Base-by-base conservation (phyloP, 2,329 filamentous ascomycete species). In the Ophiocordyceps camponoti-floridani region DNA sequence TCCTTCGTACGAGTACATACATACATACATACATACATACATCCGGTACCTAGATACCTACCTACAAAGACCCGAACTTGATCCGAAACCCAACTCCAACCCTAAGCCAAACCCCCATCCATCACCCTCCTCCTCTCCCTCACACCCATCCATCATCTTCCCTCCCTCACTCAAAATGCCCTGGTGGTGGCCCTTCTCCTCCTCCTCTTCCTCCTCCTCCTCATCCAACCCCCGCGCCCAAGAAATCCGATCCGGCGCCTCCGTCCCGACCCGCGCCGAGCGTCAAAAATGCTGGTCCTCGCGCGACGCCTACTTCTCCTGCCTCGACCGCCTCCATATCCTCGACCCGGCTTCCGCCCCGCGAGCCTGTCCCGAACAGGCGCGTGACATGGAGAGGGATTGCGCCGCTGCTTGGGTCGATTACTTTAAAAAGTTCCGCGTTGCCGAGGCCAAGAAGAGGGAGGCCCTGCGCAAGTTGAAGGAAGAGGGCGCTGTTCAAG, bases 391-490 rank as follows among this genome's bases (percentile, higher is more conserved):
- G 56, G 86, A 94, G 64, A 72, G 73, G 53, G 84, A 89, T 58
- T 98, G 91, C 62, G 86, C 87, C 16, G 73, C 70, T 47, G 88
- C 87, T 58, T 98, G 91, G 91, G 91, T 95, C 48, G 86, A 87
- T 64, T 96, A 98, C 64, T 98, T 98, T 66, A 95, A 96, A 70
- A 88, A 95, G 64, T 83, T 87, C 66, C 74, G 91, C 55, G 85
- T 96, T 33, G 89, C 93, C 65, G 91, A 98, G 54, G 74, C 84
- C 57, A 84, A 94, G 54, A 86, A 89, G 63, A 81, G 84, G 56
- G 70, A 79, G 63, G 82, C 85, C 23, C 67, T 94, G 51, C 80
- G 82, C 54, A 76, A 77, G 58, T 74, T 94, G 54, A 72, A 82
- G 58, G 72, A 70, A 42, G 81, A 89, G 60, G 82, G 83, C 50